Evolutionary conservation across 495 filamentous ascomycete species (phyloP), one percentile per base, ranked within the genome.

Genomic region (Aspergillus funiculosus): DNA sequence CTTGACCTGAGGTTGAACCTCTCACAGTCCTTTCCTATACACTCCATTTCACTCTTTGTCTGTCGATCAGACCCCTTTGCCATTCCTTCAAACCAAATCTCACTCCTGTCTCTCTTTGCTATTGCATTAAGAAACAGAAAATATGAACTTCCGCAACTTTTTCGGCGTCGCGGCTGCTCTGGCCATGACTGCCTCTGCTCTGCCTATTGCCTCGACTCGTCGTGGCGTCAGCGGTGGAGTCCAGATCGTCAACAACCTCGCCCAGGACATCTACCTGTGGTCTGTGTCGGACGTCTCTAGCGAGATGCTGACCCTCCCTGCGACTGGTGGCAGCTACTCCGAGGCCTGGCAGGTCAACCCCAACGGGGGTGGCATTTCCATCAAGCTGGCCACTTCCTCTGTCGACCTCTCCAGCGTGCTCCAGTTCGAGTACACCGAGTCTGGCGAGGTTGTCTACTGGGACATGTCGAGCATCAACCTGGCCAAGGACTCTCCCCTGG

Each of bases 341-440:
- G 68, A 72, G 57, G n/a, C 32, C 45, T 72, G 59, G 60, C 49
- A 49, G 11, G 57, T 44, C 59, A 67, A 65, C 60, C 56, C 66
- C 46, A 63, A 60, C 50, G 66, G 65, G 31, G 67, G 68, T 13
- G 68, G 66, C 47, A 45, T 70, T 41, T 72, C 68, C 34, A 72
- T 72, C 63, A 72, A 72, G 59, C 49, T 72, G 7, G 27, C 36
- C 14, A 46, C 65, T 32, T 61, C 59, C 43, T 43, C 55, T 28
- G 49, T 34, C 10, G 50, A 52, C 30, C 56, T 59, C 48, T n/a
- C 34, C 51, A 59, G 62, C 37, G 60, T 72, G n/a, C 58, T 72
- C 8, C 68, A 72, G 58, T 72, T 67, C 60, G 68, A 72, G 61
- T 72, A 72, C 61, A 70, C 68, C 53, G 37, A 59, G 43, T 38